A percentile compares a stretch with the other conserved stretches of the same genome.
These are phyloP conservation scores for Mortierella sp. DNA, from an alignment of 371 early-diverging fungal genomes.

Conservation along the genomic window DNA sequence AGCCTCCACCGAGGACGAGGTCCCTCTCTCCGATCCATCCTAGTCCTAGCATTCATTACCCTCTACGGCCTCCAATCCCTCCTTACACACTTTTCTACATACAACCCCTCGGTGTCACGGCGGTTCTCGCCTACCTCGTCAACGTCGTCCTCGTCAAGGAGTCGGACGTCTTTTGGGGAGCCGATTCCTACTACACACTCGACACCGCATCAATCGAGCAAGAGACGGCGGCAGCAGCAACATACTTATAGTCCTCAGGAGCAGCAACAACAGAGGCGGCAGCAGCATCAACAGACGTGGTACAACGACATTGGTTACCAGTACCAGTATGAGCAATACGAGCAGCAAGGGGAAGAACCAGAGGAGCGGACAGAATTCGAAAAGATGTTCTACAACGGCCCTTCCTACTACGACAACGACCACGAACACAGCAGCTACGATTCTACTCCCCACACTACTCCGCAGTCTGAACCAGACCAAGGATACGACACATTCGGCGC, in stretches of 20 bases:
- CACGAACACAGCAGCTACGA: background rate
- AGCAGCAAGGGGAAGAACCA: background rate
- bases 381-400: background rate
- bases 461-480: no score
- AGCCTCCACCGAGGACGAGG: background rate
- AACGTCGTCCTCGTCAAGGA: background rate
- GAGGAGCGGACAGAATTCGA: background rate
- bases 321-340: background rate
- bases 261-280: background rate
- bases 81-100: background rate
- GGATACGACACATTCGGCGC: background rate
- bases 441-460: background rate
- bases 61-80: slow-evolving; percentile 5
- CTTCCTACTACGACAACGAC: background rate
- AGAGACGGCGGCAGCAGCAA: background rate
- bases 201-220: background rate
- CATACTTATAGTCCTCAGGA: slow-evolving; percentile 4
- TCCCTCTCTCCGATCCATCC: background rate
- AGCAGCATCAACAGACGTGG: background rate
- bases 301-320: background rate
- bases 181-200: background rate
- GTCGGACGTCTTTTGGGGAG: background rate
- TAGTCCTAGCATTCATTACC: background rate
- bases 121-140: background rate
- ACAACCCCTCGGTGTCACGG: background rate